These are phyloP conservation scores for Nigrospora sphaerica DNA, from an alignment of 2,329 filamentous ascomycete species.

Conservation along the genomic window DNA sequence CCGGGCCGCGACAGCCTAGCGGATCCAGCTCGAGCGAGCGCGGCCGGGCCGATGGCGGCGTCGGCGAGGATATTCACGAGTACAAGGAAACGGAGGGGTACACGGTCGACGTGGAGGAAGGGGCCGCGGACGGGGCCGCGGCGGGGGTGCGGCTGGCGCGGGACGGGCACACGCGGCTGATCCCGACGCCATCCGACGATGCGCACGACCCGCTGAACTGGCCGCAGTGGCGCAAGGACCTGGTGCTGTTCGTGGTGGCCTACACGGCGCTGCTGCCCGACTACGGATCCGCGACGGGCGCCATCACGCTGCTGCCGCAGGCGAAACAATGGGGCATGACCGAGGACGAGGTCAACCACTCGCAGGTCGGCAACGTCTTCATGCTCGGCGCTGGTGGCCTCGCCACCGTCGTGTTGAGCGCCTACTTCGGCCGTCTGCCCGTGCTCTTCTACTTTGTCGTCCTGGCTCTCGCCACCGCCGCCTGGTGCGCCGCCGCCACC, in stretches of 20 bases:
- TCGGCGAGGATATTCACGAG: constrained; percentile 20
- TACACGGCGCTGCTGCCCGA: constrained; percentile 39
- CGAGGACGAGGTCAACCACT: constrained; percentile 41
- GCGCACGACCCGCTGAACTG: constrained; percentile 48
- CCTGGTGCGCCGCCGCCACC: constrained; percentile 36
- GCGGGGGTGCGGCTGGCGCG: constrained; percentile 25
- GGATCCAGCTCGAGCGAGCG: not conserved
- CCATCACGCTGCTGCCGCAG: constrained; percentile 34
- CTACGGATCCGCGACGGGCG: constrained; percentile 37
- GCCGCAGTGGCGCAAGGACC: constrained; percentile 38
- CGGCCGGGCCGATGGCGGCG: not conserved
- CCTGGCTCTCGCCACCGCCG: constrained; percentile 27
- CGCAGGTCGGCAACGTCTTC: constrained; percentile 44
- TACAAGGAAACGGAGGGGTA: constrained; percentile 29
- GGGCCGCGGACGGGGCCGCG: constrained; percentile 8
- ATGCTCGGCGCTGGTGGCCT: constrained; percentile 35
- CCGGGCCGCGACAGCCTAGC: not conserved
- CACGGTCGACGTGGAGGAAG: constrained; percentile 25
- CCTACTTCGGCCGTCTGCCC: constrained; percentile 36
- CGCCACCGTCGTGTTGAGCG: constrained; percentile 19
- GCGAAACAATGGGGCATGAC: constrained; percentile 38
- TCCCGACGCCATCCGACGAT: constrained; percentile 45
- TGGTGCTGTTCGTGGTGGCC: constrained; percentile 39
- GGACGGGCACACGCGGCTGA: constrained; percentile 38
- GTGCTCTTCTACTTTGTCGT: constrained; percentile 34